Evolutionary conservation across 352 stramenopile species (phyloP).

Genomic region (Phytophthora tentaculata): DNA sequence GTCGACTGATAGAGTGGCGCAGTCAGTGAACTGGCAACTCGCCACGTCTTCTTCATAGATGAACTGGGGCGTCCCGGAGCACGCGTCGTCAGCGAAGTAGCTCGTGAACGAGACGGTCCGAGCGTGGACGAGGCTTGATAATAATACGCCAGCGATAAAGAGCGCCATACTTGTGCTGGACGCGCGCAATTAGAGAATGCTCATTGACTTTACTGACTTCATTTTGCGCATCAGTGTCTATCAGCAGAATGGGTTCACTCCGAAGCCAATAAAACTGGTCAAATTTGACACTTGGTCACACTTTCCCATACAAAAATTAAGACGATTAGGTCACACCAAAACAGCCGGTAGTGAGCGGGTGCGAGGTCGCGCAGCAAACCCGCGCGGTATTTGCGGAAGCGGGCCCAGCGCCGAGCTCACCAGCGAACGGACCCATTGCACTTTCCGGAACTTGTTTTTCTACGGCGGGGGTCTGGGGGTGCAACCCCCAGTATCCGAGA

Average conservation of each 20-base stretch:
- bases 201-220: background rate
- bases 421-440: too few species aligned
- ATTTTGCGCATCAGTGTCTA: constrained; percentile 4
- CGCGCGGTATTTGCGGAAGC: too few species aligned
- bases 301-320: too few species aligned
- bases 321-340: too few species aligned
- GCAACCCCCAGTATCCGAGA: too few species aligned
- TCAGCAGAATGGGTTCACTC: constrained; percentile 16
- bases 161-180: constrained; percentile 3
- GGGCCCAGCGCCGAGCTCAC: too few species aligned
- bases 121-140: background rate
- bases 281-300: too few species aligned
- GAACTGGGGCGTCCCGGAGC: constrained; percentile 21
- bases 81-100: constrained; percentile 22
- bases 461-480: too few species aligned
- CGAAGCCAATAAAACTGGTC: too few species aligned
- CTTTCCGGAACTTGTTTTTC: too few species aligned
- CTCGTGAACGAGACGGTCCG: constrained; percentile 28
- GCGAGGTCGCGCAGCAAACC: too few species aligned
- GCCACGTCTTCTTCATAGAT: constrained; percentile 29
- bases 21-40: constrained; percentile 25
- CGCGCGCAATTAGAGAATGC: constrained; percentile 1
- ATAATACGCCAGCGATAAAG: background rate
- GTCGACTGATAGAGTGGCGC: constrained; percentile 4
- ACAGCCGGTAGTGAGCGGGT: too few species aligned